Evolutionary conservation across 179 eudicot species (phyloP).

Genomic region (Spinacia oleracea): DNA sequence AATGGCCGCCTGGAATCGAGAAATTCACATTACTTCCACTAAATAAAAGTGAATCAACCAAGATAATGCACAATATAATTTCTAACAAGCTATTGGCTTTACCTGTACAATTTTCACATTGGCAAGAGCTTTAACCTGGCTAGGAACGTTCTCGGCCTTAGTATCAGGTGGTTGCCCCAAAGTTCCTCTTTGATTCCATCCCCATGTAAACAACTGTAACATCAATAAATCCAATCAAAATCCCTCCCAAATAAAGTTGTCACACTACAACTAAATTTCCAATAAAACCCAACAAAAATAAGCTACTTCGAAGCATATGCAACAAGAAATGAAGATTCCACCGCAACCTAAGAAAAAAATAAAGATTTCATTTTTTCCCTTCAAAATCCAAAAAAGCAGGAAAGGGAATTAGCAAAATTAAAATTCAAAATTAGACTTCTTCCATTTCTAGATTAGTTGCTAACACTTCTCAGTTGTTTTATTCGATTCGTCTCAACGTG

Average conservation of each 20-base stretch:
- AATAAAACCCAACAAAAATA: conserved; percentile 3
- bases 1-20: conserved; percentile 78
- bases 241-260: not conserved
- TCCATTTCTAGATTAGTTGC: no score
- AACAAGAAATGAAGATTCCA: conserved; percentile 8
- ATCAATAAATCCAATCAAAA: conserved; percentile 5
- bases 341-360: conserved; percentile 23
- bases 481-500: no score
- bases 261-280: not conserved
- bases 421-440: no score
- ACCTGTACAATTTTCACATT: conserved; percentile 92
- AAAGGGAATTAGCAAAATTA: not conserved
- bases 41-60: not conserved
- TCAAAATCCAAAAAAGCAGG: not conserved
- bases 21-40: conserved; percentile 22
- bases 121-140: conserved; percentile 86
- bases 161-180: conserved; percentile 87
- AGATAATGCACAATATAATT: not conserved
- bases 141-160: conserved; percentile 86
- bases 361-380: no score
- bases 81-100: conserved; percentile 7
- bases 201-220: conserved; percentile 92
- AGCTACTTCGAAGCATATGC: not conserved
- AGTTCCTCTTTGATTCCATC: conserved; percentile 99
- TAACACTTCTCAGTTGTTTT: no score